Conservation (phyloP, 2,329 filamentous ascomycete genomes). For the Aspergillus fructus region DNA sequence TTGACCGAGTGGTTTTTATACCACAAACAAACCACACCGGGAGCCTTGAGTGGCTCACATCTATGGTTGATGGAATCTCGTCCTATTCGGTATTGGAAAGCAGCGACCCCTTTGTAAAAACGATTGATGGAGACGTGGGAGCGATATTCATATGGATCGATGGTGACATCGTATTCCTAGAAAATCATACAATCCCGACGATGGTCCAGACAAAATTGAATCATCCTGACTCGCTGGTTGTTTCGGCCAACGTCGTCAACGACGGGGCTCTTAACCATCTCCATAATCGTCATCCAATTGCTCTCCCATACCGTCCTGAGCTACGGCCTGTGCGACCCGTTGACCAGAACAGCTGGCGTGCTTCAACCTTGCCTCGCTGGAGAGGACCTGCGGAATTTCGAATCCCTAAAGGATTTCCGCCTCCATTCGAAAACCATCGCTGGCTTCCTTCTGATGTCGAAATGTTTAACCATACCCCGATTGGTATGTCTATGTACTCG, state of each 20-base stretch:
- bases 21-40: slow-evolving; percentile 36
- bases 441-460: slow-evolving; percentile 49
- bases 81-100: slow-evolving; percentile 27
- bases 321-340: slow-evolving; percentile 19
- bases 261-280: slow-evolving; percentile 55
- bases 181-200: slow-evolving; percentile 51
- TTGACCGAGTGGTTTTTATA: slow-evolving; percentile 47
- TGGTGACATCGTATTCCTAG: slow-evolving; percentile 44
- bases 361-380: slow-evolving; percentile 35
- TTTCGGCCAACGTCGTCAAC: slow-evolving; percentile 59
- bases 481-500: slow-evolving; percentile 50
- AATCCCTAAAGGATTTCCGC: slow-evolving; percentile 26
- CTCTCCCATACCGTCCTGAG: slow-evolving; percentile 57
- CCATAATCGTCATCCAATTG: slow-evolving; percentile 54
- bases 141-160: slow-evolving; percentile 46
- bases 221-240: slow-evolving; percentile 51
- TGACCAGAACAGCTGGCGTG: slow-evolving; percentile 29
- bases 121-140: slow-evolving; percentile 17
- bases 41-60: slow-evolving; percentile 39
- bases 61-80: slow-evolving; percentile 28
- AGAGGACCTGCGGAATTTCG: slow-evolving; percentile 31
- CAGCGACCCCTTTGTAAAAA: slow-evolving; percentile 15
- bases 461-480: slow-evolving; percentile 46
- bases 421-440: slow-evolving; percentile 44
- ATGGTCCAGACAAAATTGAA: slow-evolving; percentile 54